phyloP scores from a whole-genome alignment of 1,284 basidiomycete species.

The Cyathus olla region DNA sequence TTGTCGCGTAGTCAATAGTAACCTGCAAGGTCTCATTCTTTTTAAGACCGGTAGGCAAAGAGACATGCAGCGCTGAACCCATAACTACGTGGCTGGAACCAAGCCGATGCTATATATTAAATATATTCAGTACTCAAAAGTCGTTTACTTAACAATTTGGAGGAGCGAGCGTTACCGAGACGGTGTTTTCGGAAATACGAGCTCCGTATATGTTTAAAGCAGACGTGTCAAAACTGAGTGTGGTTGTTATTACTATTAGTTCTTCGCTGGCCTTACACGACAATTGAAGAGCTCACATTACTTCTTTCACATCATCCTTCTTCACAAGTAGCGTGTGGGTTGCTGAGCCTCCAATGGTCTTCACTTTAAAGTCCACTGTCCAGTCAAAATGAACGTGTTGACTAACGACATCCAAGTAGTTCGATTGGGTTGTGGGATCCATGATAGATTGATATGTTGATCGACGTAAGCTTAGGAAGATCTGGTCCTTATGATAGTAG shows the following conservation, averaged over 20 bases:
- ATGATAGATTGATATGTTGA: neutral
- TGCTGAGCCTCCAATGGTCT: constrained; percentile 80
- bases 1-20: constrained; percentile 80
- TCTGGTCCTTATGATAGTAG: neutral
- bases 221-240: constrained; percentile 79
- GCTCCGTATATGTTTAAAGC: constrained; percentile 77
- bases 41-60: constrained; percentile 54
- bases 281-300: constrained; percentile 57
- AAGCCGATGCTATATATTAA: constrained; percentile 45
- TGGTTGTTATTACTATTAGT: neutral
- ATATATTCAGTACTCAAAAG: too few relatives aligned
- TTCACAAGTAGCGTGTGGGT: constrained; percentile 74
- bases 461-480: neutral
- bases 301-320: constrained; percentile 70
- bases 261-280: constrained; percentile 2
- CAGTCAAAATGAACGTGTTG: constrained; percentile 85
- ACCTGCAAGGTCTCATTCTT: constrained; percentile 64
- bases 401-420: constrained; percentile 79
- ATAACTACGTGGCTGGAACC: constrained; percentile 71
- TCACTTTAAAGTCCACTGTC: constrained; percentile 82
- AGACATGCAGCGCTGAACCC: constrained; percentile 75
- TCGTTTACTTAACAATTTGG: constrained; percentile 6
- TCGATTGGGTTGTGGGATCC: constrained; percentile 86
- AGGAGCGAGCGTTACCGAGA: constrained; percentile 49
- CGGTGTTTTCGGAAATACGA: constrained; percentile 63